Percentiles rank a stretch among this genome's conserved stretches.
These are phyloP conservation scores for Eutrema japonicum DNA, from an alignment of 345 rosid genomes.

Conservation along the genomic window DNA sequence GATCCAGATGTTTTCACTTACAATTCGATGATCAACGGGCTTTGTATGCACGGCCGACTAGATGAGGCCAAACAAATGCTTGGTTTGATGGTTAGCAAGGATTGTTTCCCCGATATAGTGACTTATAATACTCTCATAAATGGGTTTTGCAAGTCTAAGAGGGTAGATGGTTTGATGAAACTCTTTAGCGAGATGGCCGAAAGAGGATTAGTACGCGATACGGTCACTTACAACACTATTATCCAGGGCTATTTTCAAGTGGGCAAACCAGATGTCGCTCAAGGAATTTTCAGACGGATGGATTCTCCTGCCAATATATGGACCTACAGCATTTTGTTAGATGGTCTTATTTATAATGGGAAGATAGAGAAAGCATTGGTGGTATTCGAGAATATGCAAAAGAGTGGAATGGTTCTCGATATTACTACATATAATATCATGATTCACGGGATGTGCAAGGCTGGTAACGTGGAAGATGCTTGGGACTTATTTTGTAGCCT, in stretches of 20 bases:
- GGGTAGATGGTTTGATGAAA: constrained; percentile 41
- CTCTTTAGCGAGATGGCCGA: constrained; percentile 37
- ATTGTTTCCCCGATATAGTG: constrained; percentile 27
- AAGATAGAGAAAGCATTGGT: constrained; percentile 41
- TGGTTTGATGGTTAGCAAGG: constrained; percentile 34
- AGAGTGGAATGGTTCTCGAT: constrained; percentile 29
- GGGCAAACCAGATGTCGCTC: constrained; percentile 33
- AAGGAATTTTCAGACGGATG: constrained; percentile 41
- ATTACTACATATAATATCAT: constrained; percentile 33
- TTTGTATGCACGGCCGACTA: constrained; percentile 34
- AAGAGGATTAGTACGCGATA: constrained; percentile 34
- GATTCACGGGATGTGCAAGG: constrained; percentile 49
- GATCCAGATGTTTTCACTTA: constrained; percentile 35
- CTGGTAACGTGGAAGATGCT: constrained; percentile 42
- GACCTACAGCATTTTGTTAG: constrained; percentile 43
- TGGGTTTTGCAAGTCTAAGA: constrained; percentile 44
- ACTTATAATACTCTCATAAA: constrained; percentile 47
- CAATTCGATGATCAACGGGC: constrained; percentile 35
- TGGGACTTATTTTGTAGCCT: constrained; percentile 41
- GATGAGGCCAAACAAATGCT: constrained; percentile 39
- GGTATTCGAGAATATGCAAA: constrained; percentile 37
- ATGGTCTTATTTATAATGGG: constrained; percentile 41
- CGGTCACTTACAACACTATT: constrained; percentile 43
- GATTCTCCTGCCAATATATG: constrained; percentile 22
- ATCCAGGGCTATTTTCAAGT: constrained; percentile 44